These are phyloP conservation scores for Cystobasidium ongulense DNA, from an alignment of 768 basidiomycete species.

Conservation along the genomic window DNA sequence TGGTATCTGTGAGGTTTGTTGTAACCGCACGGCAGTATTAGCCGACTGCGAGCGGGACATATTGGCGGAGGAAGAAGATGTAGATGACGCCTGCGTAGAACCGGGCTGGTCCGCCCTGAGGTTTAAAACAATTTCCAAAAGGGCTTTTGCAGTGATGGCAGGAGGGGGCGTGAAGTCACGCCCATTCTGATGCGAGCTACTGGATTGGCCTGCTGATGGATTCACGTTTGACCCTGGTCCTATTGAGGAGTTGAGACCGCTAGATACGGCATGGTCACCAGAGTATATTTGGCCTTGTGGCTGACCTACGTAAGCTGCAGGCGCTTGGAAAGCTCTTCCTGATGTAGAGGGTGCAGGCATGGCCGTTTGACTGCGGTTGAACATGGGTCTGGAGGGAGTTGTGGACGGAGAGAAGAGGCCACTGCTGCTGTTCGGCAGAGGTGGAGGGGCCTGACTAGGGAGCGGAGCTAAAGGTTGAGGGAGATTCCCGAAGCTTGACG, in stretches of 20 bases:
- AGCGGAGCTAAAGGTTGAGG: slow-evolving; percentile 12
- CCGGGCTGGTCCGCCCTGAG: slow-evolving; percentile 4
- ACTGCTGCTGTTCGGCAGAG: background rate
- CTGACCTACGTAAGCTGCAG: background rate
- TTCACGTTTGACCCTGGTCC: background rate
- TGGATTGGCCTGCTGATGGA: background rate
- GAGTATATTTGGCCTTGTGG: background rate
- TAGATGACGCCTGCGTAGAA: background rate
- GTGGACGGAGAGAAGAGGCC: background rate
- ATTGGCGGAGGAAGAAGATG: background rate
- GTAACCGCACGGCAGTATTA: slow-evolving; percentile 9
- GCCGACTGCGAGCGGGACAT: slow-evolving; percentile 25
- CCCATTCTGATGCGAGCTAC: background rate
- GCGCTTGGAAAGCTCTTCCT: slow-evolving; percentile 4
- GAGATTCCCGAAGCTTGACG: background rate
- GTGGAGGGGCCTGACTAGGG: background rate
- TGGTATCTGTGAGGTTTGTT: background rate
- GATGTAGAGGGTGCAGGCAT: slow-evolving; percentile 7
- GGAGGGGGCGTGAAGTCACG: slow-evolving; percentile 12
- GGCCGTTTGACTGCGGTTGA: slow-evolving; percentile 24
- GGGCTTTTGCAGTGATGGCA: slow-evolving; percentile 4
- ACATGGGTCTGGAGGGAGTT: slow-evolving; percentile 4
- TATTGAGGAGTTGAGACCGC: background rate
- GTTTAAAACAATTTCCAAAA: slow-evolving; percentile 19
- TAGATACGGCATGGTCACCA: background rate